These are phyloP conservation scores for Starmerella riodocensis DNA, from an alignment of 805 yeast genomes.

Conservation along the genomic window DNA sequence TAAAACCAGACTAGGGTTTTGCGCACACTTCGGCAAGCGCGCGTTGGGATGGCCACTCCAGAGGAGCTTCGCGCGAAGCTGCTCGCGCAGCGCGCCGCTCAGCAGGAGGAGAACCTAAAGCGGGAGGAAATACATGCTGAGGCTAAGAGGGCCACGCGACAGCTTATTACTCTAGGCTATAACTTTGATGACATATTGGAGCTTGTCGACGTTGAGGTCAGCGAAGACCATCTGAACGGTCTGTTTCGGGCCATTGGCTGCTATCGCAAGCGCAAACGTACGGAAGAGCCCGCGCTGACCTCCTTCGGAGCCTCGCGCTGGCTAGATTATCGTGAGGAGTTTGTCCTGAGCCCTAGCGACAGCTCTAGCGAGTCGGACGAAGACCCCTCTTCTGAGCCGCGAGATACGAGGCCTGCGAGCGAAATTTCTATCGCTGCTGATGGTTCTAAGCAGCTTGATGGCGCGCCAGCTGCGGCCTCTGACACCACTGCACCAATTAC, in stretches of 20 bases:
- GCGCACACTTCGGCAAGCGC: too few relatives aligned
- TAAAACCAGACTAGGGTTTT: too few relatives aligned
- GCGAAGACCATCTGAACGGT: constrained; percentile 8
- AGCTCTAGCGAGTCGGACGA: not conserved
- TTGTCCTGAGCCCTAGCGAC: constrained; percentile 3
- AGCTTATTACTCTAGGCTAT: constrained; percentile 22
- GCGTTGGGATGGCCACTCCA: constrained; percentile 10
- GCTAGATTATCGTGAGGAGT: constrained; percentile 6
- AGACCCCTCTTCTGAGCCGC: not conserved
- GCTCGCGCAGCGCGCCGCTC: constrained; percentile 16
- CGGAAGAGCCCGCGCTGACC: not conserved
- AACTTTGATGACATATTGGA: constrained; percentile 21
- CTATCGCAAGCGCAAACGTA: constrained; percentile 1
- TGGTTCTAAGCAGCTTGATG: too few relatives aligned
- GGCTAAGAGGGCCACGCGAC: constrained; percentile 17
- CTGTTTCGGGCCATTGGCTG: constrained; percentile 6
- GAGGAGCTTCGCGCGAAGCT: constrained; percentile 18
- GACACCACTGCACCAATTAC: too few relatives aligned
- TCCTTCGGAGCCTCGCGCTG: constrained; percentile 17
- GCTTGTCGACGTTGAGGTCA: constrained; percentile 2
- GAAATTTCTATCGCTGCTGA: too few relatives aligned
- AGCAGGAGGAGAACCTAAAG: constrained; percentile 6
- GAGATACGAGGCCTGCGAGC: too few relatives aligned
- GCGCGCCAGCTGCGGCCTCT: too few relatives aligned
- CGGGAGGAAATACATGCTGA: constrained; percentile 3